These are phyloP conservation scores for Delonix regia DNA, from an alignment of 306 rosid species.

Conservation along the genomic window DNA sequence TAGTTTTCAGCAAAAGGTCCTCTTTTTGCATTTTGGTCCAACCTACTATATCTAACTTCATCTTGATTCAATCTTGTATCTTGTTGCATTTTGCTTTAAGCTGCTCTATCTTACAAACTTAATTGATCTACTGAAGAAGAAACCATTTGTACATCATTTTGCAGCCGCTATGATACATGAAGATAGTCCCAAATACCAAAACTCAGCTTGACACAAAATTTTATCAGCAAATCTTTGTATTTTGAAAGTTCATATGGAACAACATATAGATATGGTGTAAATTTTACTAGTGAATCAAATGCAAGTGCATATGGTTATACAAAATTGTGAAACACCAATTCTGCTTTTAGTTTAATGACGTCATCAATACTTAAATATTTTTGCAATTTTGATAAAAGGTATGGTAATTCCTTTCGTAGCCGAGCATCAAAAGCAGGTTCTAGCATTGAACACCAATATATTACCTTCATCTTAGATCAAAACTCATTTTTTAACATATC, in stretches of 20 bases:
- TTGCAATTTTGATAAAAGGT: slow-evolving; percentile 75
- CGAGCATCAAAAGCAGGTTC: slow-evolving; percentile 63
- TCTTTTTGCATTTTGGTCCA: no score
- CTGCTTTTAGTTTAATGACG: slow-evolving; percentile 55
- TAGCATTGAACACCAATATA: slow-evolving; percentile 80
- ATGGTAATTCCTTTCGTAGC: slow-evolving; percentile 66
- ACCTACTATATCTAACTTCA: no score
- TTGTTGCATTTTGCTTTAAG: no score
- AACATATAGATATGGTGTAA: slow-evolving; percentile 88
- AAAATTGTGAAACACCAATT: slow-evolving; percentile 82
- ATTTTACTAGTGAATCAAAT: slow-evolving; percentile 96
- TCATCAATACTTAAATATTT: slow-evolving; percentile 57
- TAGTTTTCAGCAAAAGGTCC: no score
- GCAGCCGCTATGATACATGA: slow-evolving; percentile 73
- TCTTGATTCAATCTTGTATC: no score
- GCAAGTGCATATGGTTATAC: slow-evolving; percentile 83
- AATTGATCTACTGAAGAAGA: slow-evolving; percentile 82
- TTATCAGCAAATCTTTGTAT: slow-evolving; percentile 76
- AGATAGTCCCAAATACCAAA: slow-evolving; percentile 76
- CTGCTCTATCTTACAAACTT: no score
- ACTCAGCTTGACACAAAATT: slow-evolving; percentile 75
- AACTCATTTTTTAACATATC: slow-evolving; percentile 76
- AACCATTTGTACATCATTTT: slow-evolving; percentile 66
- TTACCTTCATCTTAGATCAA: slow-evolving; percentile 83
- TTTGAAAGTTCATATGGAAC: slow-evolving; percentile 92